Percentiles rank a stretch among this genome's conserved stretches.
phyloP scores from a whole-genome alignment of 2,329 filamentous ascomycete genomes.

The Monosporascus sp. region DNA sequence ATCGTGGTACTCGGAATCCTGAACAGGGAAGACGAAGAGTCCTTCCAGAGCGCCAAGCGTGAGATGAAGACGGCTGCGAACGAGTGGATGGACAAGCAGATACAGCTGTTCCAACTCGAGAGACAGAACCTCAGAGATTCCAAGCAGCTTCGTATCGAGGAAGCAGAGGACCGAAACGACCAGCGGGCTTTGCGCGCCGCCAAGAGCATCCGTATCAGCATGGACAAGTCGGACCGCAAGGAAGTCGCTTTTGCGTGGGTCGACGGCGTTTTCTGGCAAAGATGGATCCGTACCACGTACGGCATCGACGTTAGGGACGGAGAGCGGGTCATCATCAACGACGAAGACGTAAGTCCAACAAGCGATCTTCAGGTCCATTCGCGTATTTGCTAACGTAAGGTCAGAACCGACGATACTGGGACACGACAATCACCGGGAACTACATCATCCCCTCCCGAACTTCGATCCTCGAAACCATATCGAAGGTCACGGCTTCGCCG shows the following conservation, averaged over 20 bases:
- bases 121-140: constrained; percentile 88
- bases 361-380: not conserved
- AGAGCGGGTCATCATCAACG: constrained; percentile 92
- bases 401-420: constrained; percentile 92
- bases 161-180: constrained; percentile 89
- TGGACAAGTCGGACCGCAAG: constrained; percentile 80
- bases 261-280: constrained; percentile 93
- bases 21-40: constrained; percentile 70
- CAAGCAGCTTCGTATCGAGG: constrained; percentile 92
- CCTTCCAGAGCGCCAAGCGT: constrained; percentile 71
- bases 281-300: constrained; percentile 93
- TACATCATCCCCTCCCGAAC: constrained; percentile 84
- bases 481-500: constrained; percentile 63
- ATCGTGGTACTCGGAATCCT: constrained; percentile 91
- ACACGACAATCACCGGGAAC: constrained; percentile 82
- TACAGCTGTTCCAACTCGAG: constrained; percentile 85
- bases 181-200: constrained; percentile 79
- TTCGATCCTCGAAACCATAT: constrained; percentile 82
- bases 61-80: constrained; percentile 94
- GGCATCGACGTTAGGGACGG: constrained; percentile 84
- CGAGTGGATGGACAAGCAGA: constrained; percentile 98
- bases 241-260: constrained; percentile 96
- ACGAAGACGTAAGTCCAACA: constrained; percentile 74
- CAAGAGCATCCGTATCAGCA: constrained; percentile 87
- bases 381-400: constrained; percentile 28